phyloP scores from a whole-genome alignment of 345 rosid species.

The Rhodomyrtus tomentosa region DNA sequence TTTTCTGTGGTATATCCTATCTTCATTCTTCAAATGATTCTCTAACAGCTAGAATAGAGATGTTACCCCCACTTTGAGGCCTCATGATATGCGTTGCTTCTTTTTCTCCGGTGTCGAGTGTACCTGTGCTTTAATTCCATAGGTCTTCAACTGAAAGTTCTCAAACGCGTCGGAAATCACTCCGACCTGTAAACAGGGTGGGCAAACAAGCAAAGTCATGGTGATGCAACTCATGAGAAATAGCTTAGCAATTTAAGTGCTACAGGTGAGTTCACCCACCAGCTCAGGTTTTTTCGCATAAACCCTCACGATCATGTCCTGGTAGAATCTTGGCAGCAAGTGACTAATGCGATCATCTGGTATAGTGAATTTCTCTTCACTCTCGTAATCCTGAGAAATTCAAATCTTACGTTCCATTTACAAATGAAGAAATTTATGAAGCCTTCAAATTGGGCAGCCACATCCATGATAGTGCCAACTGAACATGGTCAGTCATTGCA shows the following conservation, averaged over 20 bases:
- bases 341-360: conserved; percentile 72
- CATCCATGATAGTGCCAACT: not conserved
- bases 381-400: conserved; percentile 61
- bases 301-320: conserved; percentile 92
- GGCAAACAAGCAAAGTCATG: not conserved
- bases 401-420: not conserved
- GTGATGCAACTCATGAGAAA: not conserved
- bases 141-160: conserved; percentile 74
- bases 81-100: conserved; percentile 48
- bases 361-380: conserved; percentile 62
- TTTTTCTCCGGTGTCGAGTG: conserved; percentile 87
- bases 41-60: not conserved
- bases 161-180: conserved; percentile 84
- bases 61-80: not conserved
- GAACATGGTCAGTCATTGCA: not conserved
- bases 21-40: not conserved
- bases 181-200: conserved; percentile 46
- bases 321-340: conserved; percentile 70
- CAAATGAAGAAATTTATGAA: not conserved
- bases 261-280: conserved; percentile 27
- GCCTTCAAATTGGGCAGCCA: not conserved
- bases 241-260: not conserved
- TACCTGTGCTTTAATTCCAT: conserved; percentile 84
- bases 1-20: not conserved
- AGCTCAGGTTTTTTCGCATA: conserved; percentile 79